Evolutionary conservation across 1,284 basidiomycete genomes (phyloP).

Genomic region (Irpex sp.): DNA sequence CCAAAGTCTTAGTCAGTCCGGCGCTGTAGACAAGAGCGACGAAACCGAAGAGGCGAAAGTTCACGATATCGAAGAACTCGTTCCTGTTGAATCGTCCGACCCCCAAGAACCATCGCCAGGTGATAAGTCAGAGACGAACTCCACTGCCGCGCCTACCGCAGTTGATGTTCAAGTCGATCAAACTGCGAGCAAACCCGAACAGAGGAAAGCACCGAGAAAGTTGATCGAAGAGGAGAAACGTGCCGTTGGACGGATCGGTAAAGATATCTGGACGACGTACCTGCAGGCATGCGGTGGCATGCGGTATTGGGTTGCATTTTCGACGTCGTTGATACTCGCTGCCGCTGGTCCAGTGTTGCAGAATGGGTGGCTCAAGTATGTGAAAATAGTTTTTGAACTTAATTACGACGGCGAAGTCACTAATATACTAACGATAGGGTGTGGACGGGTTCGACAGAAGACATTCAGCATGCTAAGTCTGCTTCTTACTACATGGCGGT

Average conservation of each 20-base stretch:
- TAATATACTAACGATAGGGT: constrained; percentile 34
- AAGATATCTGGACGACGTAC: constrained; percentile 81
- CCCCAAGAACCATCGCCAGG: constrained; percentile 3
- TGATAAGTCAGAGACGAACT: constrained; percentile 43
- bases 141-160: constrained; percentile 34
- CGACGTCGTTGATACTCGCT: constrained; percentile 53
- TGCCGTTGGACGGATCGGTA: constrained; percentile 78
- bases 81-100: constrained; percentile 1
- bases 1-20: constrained; percentile 64
- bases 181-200: constrained; percentile 35
- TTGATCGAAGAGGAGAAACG: constrained; percentile 89
- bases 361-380: constrained; percentile 79
- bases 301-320: constrained; percentile 75
- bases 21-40: constrained; percentile 41
- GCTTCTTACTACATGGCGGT: constrained; percentile 75
- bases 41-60: constrained; percentile 23
- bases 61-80: constrained; percentile 22
- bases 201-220: constrained; percentile 74
- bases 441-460: constrained; percentile 58
- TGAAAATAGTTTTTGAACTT: constrained; percentile 9
- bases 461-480: constrained; percentile 36
- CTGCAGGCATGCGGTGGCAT: constrained; percentile 65
- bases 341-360: constrained; percentile 76
- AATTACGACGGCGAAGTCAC: neutral
- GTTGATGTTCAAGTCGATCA: constrained; percentile 27